Conservation (phyloP, 805 yeast species). For the Myxozyma vanderwaltii region DNA sequence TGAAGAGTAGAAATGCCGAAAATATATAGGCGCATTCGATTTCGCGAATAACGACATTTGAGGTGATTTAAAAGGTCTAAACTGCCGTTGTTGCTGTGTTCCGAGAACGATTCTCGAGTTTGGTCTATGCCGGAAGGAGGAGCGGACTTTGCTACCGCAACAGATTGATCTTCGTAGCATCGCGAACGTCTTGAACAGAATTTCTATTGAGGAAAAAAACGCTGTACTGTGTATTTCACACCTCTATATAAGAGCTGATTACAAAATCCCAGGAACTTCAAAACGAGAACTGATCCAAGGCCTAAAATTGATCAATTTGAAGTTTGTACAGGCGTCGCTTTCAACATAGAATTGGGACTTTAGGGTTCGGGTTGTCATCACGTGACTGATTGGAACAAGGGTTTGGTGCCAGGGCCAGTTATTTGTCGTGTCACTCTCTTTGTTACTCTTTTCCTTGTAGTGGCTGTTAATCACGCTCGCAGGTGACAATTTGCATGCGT, state of each 20-base stretch:
- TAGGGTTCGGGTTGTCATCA: not conserved
- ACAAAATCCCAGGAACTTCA: too few species aligned
- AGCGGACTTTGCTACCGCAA: not conserved
- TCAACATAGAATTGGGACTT: slow-evolving; percentile 10
- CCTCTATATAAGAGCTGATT: too few species aligned
- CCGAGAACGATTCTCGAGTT: not conserved
- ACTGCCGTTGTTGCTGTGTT: not conserved
- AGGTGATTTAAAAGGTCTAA: not conserved
- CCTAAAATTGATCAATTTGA: too few species aligned
- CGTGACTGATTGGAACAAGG: not conserved
- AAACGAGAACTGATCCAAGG: too few species aligned
- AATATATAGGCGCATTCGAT: not conserved
- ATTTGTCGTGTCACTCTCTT: not conserved
- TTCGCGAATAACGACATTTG: too few species aligned
- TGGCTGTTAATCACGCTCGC: too few species aligned
- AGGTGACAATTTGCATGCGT: too few species aligned
- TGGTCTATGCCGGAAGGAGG: not conserved
- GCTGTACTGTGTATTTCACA: not conserved
- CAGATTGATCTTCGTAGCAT: slow-evolving; percentile 2
- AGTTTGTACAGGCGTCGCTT: too few species aligned
- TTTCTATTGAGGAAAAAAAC: not conserved
- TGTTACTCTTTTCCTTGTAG: too few species aligned
- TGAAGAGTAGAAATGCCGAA: not conserved
- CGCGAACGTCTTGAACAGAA: not conserved
- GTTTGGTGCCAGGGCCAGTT: not conserved